Percentiles rank a stretch among this genome's conserved stretches.
Evolutionary conservation across 1,139 yeast species (phyloP).

Genomic region (Yamadazyma sp.): DNA sequence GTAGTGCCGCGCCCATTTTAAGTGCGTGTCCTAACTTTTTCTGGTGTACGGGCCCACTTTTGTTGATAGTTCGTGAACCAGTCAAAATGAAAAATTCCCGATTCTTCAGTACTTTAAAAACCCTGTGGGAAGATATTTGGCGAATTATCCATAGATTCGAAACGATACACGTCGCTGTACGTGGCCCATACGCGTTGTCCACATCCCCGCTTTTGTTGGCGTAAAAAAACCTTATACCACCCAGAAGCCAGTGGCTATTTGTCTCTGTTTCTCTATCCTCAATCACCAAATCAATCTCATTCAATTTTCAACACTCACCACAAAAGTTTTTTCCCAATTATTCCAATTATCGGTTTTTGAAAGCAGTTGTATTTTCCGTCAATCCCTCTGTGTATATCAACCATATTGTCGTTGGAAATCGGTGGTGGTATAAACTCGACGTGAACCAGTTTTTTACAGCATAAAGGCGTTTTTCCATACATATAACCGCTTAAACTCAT

Average conservation of each 20-base stretch:
- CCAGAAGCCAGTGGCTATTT: background rate
- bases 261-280: background rate
- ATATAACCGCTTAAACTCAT: background rate
- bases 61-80: constrained; percentile 3
- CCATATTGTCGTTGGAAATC: background rate
- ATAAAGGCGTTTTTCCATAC: background rate
- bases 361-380: background rate
- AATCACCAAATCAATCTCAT: constrained; percentile 4
- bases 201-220: background rate
- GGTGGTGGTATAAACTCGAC: background rate
- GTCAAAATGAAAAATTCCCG: background rate
- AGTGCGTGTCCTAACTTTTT: too few species aligned
- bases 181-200: background rate
- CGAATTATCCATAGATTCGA: background rate
- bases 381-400: background rate
- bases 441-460: background rate
- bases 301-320: constrained; percentile 6
- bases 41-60: background rate
- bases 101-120: background rate
- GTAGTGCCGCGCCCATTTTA: too few species aligned
- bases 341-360: background rate
- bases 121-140: too few species aligned
- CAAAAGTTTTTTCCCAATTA: constrained; percentile 3
- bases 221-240: background rate
- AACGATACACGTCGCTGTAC: background rate